phyloP scores from a whole-genome alignment of 2,329 filamentous ascomycete genomes.

The Macroventuria anomochaeta region DNA sequence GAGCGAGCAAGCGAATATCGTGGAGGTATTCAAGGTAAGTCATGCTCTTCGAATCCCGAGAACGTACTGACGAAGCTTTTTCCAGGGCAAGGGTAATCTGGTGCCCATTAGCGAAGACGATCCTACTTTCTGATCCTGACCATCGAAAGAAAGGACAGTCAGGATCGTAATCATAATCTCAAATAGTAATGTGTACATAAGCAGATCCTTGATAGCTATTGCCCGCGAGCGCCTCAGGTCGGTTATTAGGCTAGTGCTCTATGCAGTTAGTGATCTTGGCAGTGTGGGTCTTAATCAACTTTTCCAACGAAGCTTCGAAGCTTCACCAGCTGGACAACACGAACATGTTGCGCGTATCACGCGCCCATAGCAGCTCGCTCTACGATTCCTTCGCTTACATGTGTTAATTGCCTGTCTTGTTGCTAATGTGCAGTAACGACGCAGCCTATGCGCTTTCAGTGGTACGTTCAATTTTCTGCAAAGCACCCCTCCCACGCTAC shows the following conservation, averaged over 20 bases:
- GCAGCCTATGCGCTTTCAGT: not conserved
- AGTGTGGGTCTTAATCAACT: slow-evolving; percentile 3
- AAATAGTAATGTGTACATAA: not conserved
- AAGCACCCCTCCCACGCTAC: slow-evolving; percentile 23
- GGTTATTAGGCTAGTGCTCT: not conserved
- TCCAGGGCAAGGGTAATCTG: slow-evolving; percentile 52
- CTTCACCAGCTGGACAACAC: slow-evolving; percentile 7
- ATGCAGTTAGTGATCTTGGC: not conserved
- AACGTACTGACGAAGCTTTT: not conserved
- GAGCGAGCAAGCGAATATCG: slow-evolving; percentile 61
- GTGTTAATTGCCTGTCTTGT: not conserved
- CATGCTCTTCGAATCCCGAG: not conserved
- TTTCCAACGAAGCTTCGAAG: slow-evolving; percentile 11
- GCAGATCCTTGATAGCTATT: too few species aligned
- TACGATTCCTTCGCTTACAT: too few species aligned
- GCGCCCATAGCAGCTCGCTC: not conserved
- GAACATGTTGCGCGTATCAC: not conserved
- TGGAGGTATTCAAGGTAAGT: slow-evolving; percentile 56
- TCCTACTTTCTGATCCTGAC: slow-evolving; percentile 22
- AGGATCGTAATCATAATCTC: too few species aligned
- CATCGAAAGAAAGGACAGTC: too few species aligned
- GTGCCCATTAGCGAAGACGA: slow-evolving; percentile 51
- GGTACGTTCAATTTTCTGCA: slow-evolving; percentile 6
- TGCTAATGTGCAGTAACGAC: not conserved
- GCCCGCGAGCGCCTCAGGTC: too few species aligned